A percentile compares a stretch with the other conserved stretches of the same genome.
Evolutionary conservation across 805 yeast genomes (phyloP).

Genomic region (Saccharomycopsis lassenensis): DNA sequence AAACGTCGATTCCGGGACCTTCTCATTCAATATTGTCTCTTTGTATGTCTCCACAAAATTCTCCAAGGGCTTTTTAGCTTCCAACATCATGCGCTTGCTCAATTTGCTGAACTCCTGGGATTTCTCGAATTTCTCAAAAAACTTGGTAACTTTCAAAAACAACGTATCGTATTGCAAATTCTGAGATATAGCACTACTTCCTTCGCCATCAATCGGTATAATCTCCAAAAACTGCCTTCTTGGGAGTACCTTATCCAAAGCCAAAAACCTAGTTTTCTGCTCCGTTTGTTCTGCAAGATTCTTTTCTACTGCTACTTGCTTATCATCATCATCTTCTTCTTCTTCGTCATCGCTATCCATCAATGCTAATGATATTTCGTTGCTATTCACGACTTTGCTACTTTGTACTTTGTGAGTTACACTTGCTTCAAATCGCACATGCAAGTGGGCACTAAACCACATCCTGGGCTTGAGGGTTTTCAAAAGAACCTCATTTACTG

Average conservation of each 20-base stretch:
- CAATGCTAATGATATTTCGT: slow-evolving; percentile 25
- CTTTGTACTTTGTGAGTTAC: no score
- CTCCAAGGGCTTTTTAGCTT: neutral
- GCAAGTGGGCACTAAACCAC: slow-evolving; percentile 91
- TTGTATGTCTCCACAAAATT: neutral
- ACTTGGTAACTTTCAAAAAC: slow-evolving; percentile 8
- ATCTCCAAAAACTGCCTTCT: slow-evolving; percentile 46
- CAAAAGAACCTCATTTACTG: slow-evolving; percentile 48
- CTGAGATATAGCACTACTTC: neutral
- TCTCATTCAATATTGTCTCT: slow-evolving; percentile 13
- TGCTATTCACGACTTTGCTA: slow-evolving; percentile 21
- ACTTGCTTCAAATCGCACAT: slow-evolving; percentile 58
- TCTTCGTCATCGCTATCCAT: slow-evolving; percentile 17
- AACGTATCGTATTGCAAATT: slow-evolving; percentile 6
- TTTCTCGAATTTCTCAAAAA: slow-evolving; percentile 1
- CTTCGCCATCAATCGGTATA: slow-evolving; percentile 31
- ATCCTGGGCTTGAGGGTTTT: slow-evolving; percentile 43
- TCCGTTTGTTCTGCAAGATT: slow-evolving; percentile 1
- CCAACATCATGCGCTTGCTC: slow-evolving; percentile 18
- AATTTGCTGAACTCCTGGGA: slow-evolving; percentile 1
- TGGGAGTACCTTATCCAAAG: slow-evolving; percentile 79
- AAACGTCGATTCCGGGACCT: no score
- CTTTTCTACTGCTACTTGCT: neutral
- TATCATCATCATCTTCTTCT: slow-evolving; percentile 3
- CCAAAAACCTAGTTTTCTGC: slow-evolving; percentile 44